Base-by-base conservation (phyloP, 2,329 filamentous ascomycete genomes). In the Verruconis gallopava region DNA sequence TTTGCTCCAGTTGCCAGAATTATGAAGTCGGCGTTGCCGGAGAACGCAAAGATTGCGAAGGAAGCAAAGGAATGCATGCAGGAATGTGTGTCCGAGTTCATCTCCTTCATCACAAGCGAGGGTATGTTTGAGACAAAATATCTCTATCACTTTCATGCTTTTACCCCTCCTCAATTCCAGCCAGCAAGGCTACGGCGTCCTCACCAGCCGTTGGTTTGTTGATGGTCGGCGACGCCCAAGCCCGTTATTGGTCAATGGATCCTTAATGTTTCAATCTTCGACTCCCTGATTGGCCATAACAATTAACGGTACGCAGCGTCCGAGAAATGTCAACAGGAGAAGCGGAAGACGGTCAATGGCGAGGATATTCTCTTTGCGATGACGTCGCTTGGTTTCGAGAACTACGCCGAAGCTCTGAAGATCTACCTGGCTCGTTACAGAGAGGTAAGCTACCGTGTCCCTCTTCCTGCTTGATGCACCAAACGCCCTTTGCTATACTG, bases 1-100 rank as follows among this genome's bases (percentile, higher is more conserved):
- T 86, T 85, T 76, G 81, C 78, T 65, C 79, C 81, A 98, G 91
- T 98, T 56, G 91, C 91, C 51, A 82, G 91, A 44, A 96, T 98
- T 63, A 98, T 98, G 91, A 98, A 98, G 65, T 82, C 86, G 54
- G 91, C 91, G 4, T 72, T 98, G 38, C 91, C 91, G 40, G 91
- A 98, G 51, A 98, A 98, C 58, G 91, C 91, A 52, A 98, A 98
- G 67, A 98, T 98, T 47, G 88, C 88, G 46, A 98, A 98, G 61
- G 91, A 98, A 61, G 91, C 91, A 43, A 98, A 98, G 64, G 91
- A 98, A 62, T 98, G 91, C 66, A 96, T 98, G 91, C 91, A 98
- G 64, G 91, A 98, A 64, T 98, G 91, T 59, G 91, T 98, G 45
- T 95, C 88, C 77, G 91, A 98, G 67, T 98, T 98, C 64, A 98